Conservation (phyloP, 306 rosid genomes). For the Lathyrus oleraceus region DNA sequence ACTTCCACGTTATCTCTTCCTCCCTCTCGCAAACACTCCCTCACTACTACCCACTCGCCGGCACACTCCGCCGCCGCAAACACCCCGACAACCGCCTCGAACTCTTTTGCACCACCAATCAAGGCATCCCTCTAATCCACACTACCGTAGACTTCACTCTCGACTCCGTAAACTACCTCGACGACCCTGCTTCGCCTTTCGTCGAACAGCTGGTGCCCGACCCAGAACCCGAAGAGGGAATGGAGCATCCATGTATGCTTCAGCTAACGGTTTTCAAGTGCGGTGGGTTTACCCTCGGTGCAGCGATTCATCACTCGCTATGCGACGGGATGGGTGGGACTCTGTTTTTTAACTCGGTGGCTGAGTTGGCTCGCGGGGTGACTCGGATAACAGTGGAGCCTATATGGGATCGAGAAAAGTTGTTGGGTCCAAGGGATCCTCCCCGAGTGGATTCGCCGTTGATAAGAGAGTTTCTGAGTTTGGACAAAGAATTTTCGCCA, state of each 20-base stretch:
- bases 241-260: constrained; percentile 60
- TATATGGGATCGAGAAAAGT: constrained; percentile 53
- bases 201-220: constrained; percentile 68
- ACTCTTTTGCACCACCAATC: constrained; percentile 53
- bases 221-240: constrained; percentile 48
- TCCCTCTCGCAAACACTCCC: constrained; percentile 64
- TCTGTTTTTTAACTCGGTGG: constrained; percentile 65
- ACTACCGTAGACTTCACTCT: constrained; percentile 60
- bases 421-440: constrained; percentile 60
- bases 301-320: constrained; percentile 65
- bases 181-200: constrained; percentile 48
- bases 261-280: constrained; percentile 70
- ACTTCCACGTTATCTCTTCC: constrained; percentile 56
- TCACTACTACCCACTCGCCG: constrained; percentile 77
- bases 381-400: constrained; percentile 40
- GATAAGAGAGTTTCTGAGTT: constrained; percentile 51
- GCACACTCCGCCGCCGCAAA: constrained; percentile 47
- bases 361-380: constrained; percentile 80
- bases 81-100: constrained; percentile 48
- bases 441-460: constrained; percentile 46
- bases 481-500: constrained; percentile 47
- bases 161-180: constrained; percentile 53
- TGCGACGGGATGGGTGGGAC: constrained; percentile 82
- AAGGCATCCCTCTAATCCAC: constrained; percentile 58
- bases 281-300: constrained; percentile 81